Conservation (phyloP, 768 basidiomycete genomes). For the Hortiboletus flavorubellus region DNA sequence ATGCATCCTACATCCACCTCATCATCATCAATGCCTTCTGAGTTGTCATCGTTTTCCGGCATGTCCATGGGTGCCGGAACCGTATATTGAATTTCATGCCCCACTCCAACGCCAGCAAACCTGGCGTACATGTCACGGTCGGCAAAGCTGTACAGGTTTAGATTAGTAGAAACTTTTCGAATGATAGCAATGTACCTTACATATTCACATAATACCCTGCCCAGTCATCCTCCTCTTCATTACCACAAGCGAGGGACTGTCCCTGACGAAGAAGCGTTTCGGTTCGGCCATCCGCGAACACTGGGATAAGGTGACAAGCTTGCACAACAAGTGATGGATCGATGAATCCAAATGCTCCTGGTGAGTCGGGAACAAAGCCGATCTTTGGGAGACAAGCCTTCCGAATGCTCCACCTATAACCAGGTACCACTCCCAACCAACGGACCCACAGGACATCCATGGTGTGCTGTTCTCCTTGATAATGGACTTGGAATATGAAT, state of each 20-base stretch:
- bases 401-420: constrained; percentile 12
- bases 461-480: background rate
- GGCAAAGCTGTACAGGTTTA: too few species aligned
- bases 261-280: background rate
- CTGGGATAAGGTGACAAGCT: constrained; percentile 31
- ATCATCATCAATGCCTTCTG: too few species aligned
- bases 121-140: too few species aligned
- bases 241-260: background rate
- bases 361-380: constrained; percentile 27
- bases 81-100: too few species aligned
- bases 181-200: too few species aligned
- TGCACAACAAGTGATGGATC: constrained; percentile 29
- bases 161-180: too few species aligned
- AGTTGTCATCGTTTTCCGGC: too few species aligned
- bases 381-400: constrained; percentile 26
- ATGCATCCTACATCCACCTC: too few species aligned
- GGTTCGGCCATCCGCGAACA: constrained; percentile 25
- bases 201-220: too few species aligned
- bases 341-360: constrained; percentile 37
- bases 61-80: too few species aligned
- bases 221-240: too few species aligned
- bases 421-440: constrained; percentile 34
- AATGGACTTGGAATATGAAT: constrained; percentile 14
- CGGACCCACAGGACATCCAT: constrained; percentile 39
- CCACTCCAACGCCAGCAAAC: too few species aligned